Conservation (phyloP, 192 early-diverging fungal genomes). For the Chytriomyces confervae region DNA sequence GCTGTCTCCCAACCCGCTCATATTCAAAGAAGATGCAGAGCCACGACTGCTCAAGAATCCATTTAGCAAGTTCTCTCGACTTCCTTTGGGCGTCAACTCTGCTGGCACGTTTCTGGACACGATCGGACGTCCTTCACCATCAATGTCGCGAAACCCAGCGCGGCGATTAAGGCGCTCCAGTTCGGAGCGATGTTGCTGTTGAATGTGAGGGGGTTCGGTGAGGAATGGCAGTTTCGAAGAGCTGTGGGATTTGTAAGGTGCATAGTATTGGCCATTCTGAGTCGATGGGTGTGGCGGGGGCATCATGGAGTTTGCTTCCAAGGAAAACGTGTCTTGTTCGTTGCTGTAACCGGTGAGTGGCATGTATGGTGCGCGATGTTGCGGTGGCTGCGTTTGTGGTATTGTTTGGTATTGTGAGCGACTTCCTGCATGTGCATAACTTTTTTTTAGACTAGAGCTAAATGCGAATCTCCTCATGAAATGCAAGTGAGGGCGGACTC, state of each 20-base stretch:
- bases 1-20: not conserved
- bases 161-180: slow-evolving; percentile 8
- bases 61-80: not conserved
- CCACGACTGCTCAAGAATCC: not conserved
- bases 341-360: not conserved
- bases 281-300: not conserved
- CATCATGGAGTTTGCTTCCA: not conserved
- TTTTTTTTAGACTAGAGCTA: too few relatives aligned
- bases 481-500: too few relatives aligned
- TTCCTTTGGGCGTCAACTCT: not conserved
- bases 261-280: too few relatives aligned
- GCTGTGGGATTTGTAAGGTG: not conserved
- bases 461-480: too few relatives aligned
- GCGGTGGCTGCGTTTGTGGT: too few relatives aligned
- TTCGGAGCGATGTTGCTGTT: not conserved
- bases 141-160: slow-evolving; percentile 2
- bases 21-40: not conserved
- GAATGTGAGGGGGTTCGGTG: not conserved
- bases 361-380: not conserved
- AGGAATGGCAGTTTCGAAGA: not conserved
- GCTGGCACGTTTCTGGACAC: not conserved
- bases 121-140: slow-evolving; percentile 22
- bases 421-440: too few relatives aligned
- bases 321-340: not conserved
- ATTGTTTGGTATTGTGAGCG: too few relatives aligned